phyloP scores from a whole-genome alignment of 345 rosid genomes.

The Physaria fendleri region DNA sequence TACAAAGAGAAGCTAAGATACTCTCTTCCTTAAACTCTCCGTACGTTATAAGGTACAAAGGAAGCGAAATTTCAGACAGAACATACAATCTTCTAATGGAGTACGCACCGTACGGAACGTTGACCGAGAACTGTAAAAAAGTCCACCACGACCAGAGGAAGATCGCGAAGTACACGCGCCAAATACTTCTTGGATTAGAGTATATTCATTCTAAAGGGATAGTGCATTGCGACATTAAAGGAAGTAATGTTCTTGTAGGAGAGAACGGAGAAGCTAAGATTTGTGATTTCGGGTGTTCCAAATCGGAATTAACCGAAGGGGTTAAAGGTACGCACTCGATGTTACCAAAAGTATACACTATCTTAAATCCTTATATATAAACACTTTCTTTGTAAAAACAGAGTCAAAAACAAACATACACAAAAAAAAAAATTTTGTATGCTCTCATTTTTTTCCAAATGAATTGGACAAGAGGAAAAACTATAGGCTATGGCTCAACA shows the following conservation, averaged over 20 bases:
- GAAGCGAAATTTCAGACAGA: constrained; percentile 43
- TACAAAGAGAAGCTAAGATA: constrained; percentile 52
- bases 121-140: too few species aligned
- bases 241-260: constrained; percentile 52
- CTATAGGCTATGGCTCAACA: constrained; percentile 63
- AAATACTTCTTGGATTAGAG: constrained; percentile 50
- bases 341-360: constrained; percentile 33
- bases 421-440: neutral
- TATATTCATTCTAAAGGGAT: constrained; percentile 51
- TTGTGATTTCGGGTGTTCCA: constrained; percentile 77
- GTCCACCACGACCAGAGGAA: too few species aligned
- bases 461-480: constrained; percentile 64
- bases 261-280: constrained; percentile 47
- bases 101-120: constrained; percentile 51
- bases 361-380: neutral
- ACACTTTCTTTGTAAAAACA: neutral
- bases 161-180: constrained; percentile 41
- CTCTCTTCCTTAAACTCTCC: constrained; percentile 48
- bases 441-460: constrained; percentile 23
- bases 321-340: constrained; percentile 50
- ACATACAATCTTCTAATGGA: constrained; percentile 65
- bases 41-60: constrained; percentile 46
- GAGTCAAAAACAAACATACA: constrained; percentile 15
- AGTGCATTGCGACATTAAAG: constrained; percentile 77
- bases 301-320: constrained; percentile 21